Evolutionary conservation across 140 eudicot species (phyloP).

Genomic region (Cichorium intybus): DNA sequence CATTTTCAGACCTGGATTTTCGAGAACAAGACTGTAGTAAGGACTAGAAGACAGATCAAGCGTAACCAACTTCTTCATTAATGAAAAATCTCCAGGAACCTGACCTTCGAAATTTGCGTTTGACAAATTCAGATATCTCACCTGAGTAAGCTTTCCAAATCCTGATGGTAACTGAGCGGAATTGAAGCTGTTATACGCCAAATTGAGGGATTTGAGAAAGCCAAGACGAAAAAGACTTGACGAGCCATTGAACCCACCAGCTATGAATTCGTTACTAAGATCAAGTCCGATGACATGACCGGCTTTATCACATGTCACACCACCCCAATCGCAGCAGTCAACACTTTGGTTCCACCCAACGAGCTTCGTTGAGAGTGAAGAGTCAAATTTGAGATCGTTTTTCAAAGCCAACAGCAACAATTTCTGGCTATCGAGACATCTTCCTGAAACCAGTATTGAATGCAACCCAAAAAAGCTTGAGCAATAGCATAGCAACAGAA

Average conservation of each 20-base stretch:
- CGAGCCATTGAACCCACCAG: conserved; percentile 9
- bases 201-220: conserved; percentile 14
- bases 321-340: conserved; percentile 41
- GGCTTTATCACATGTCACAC: conserved; percentile 30
- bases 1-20: background rate
- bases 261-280: conserved; percentile 21
- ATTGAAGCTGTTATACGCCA: conserved; percentile 6
- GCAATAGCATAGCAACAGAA: conserved; percentile 19
- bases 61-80: conserved; percentile 12
- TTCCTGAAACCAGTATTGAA: background rate
- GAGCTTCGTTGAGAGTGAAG: conserved; percentile 36
- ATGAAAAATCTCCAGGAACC: conserved; percentile 10
- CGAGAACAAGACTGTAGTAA: background rate
- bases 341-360: conserved; percentile 31
- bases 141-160: background rate
- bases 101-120: conserved; percentile 14
- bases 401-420: conserved; percentile 22
- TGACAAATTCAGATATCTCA: conserved; percentile 9
- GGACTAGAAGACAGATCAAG: conserved; percentile 18
- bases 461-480: conserved; percentile 9
- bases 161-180: background rate
- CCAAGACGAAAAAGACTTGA: conserved; percentile 13
- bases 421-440: conserved; percentile 35
- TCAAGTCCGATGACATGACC: conserved; percentile 36
- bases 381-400: conserved; percentile 27